These are phyloP conservation scores for Cercophora newfieldiana DNA, from an alignment of 495 filamentous ascomycete species.

Conservation along the genomic window DNA sequence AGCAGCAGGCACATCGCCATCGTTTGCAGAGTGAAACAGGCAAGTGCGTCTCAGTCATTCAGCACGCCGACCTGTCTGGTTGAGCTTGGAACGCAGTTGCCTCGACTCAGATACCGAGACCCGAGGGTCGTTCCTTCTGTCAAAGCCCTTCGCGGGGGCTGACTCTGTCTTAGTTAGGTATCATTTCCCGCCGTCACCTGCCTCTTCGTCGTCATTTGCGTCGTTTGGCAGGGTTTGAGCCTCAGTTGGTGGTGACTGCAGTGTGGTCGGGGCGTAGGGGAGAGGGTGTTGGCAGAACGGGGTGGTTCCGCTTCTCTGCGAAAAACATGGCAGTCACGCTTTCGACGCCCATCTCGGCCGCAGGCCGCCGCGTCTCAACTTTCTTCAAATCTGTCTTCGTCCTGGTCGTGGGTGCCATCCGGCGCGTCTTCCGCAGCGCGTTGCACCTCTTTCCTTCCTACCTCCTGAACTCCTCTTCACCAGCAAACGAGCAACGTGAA, in stretches of 20 bases:
- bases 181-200: neutral
- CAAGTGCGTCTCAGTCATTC: conserved; percentile 1
- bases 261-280: conserved; percentile 4
- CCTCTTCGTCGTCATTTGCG: neutral
- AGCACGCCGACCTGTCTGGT: neutral
- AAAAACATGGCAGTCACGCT: conserved; percentile 32
- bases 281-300: neutral
- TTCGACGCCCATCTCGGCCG: conserved; percentile 25
- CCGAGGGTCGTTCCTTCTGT: neutral
- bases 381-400: conserved; percentile 31
- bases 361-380: conserved; percentile 26
- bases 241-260: conserved; percentile 11
- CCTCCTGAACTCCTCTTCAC: conserved; percentile 3
- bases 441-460: conserved; percentile 18
- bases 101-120: neutral
- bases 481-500: neutral
- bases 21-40: neutral
- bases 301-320: neutral
- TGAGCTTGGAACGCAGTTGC: neutral
- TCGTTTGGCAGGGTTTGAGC: neutral
- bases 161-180: neutral
- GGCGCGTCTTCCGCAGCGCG: conserved; percentile 21
- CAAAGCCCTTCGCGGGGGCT: neutral
- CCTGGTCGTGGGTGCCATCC: conserved; percentile 25
- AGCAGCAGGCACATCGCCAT: neutral